Percentiles rank a stretch among this genome's conserved stretches.
phyloP scores from a whole-genome alignment of 1,284 basidiomycete species.

The Melampsora abietis-canadensis region DNA sequence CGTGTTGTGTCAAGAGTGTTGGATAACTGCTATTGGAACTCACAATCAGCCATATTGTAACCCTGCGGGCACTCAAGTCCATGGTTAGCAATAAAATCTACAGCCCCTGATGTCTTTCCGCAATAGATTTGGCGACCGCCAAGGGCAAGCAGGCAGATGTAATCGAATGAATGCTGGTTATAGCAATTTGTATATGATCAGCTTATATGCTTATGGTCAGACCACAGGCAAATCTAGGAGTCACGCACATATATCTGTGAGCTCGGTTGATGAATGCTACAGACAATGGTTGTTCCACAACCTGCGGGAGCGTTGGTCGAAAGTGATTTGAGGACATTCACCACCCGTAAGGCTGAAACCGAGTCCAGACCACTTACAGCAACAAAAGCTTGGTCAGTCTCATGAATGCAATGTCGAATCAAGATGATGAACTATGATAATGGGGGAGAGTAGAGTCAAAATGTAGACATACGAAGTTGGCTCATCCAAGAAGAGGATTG shows the following conservation, averaged over 20 bases:
- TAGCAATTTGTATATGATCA: neutral
- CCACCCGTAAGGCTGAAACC: slow-evolving; percentile 74
- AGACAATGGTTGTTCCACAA: slow-evolving; percentile 70
- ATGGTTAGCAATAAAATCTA: slow-evolving; percentile 63
- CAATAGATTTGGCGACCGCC: slow-evolving; percentile 71
- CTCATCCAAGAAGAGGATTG: slow-evolving; percentile 65
- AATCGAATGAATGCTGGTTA: slow-evolving; percentile 68
- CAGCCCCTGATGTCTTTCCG: slow-evolving; percentile 67
- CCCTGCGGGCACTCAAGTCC: slow-evolving; percentile 62
- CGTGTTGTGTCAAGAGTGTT: neutral
- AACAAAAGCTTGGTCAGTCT: slow-evolving; percentile 2
- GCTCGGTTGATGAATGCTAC: slow-evolving; percentile 80
- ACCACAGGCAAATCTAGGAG: neutral
- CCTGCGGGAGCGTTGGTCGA: slow-evolving; percentile 56
- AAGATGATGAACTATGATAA: neutral
- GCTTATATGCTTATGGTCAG: neutral
- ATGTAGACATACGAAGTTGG: slow-evolving; percentile 56
- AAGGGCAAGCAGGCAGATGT: slow-evolving; percentile 70
- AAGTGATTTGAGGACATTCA: slow-evolving; percentile 69
- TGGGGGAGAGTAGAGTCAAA: neutral
- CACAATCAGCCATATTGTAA: slow-evolving; percentile 82
- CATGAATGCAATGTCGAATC: slow-evolving; percentile 4
- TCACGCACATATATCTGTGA: slow-evolving; percentile 65
- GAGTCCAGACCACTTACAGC: slow-evolving; percentile 67
- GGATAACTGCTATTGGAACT: neutral